phyloP scores from a whole-genome alignment of 2,329 filamentous ascomycete genomes.

The Calonectria ilicicola region DNA sequence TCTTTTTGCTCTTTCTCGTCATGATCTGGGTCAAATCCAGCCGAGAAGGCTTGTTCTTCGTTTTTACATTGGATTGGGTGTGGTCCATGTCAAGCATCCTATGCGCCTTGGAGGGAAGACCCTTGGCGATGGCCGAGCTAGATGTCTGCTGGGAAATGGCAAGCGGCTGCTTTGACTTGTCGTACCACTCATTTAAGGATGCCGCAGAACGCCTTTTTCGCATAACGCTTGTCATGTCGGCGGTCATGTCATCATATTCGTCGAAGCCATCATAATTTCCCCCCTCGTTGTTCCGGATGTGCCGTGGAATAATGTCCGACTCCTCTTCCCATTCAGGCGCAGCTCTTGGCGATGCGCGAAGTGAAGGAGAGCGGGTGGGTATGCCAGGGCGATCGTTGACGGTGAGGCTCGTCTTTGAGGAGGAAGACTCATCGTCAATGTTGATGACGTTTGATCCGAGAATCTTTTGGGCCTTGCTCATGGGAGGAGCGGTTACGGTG shows the following conservation, averaged over 20 bases:
- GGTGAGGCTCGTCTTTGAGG: conserved; percentile 36
- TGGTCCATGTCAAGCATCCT: conserved; percentile 60
- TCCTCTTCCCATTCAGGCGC: conserved; percentile 42
- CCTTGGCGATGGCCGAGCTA: conserved; percentile 69
- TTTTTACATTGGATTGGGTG: conserved; percentile 36
- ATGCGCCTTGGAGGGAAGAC: conserved; percentile 61
- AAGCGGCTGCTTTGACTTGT: conserved; percentile 66
- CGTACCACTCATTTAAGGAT: conserved; percentile 69
- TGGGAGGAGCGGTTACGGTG: conserved; percentile 41
- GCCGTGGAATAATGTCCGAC: conserved; percentile 41
- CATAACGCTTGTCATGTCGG: conserved; percentile 57
- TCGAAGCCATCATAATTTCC: conserved; percentile 27
- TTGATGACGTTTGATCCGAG: conserved; percentile 41
- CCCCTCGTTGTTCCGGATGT: conserved; percentile 30
- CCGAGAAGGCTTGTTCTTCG: conserved; percentile 57
- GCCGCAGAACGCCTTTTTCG: conserved; percentile 64
- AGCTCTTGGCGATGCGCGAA: background rate
- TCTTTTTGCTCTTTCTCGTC: conserved; percentile 46
- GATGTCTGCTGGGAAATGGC: conserved; percentile 71
- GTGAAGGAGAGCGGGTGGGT: conserved; percentile 25
- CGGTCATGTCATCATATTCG: conserved; percentile 43
- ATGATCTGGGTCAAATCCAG: conserved; percentile 62
- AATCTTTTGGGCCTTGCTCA: conserved; percentile 44
- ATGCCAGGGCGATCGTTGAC: conserved; percentile 26
- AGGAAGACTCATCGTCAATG: conserved; percentile 39